Conservation (phyloP, 805 yeast species). For the Wickerhamomyces queroliae region DNA sequence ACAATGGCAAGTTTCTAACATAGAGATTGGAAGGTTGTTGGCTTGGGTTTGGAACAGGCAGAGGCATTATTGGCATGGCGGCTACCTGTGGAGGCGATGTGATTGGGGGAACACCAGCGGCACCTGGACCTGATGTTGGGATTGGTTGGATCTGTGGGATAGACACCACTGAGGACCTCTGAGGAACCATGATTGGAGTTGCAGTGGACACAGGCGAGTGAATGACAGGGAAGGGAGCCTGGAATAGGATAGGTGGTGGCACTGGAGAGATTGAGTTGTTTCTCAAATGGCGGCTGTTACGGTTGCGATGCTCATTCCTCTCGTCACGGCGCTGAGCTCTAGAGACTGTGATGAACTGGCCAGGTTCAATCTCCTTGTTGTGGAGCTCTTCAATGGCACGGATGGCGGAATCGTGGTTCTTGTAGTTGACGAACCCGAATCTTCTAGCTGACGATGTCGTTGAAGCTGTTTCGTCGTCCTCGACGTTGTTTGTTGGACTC, state of each 20-base stretch:
- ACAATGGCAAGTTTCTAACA: constrained; percentile 50
- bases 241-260: constrained; percentile 1
- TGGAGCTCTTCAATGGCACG: constrained; percentile 41
- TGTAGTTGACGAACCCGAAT: constrained; percentile 48
- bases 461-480: constrained; percentile 14
- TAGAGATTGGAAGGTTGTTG: constrained; percentile 66
- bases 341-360: constrained; percentile 28
- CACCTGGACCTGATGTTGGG: background rate
- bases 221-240: background rate
- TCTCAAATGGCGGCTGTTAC: background rate
- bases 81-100: constrained; percentile 7
- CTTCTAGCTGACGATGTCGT: no score
- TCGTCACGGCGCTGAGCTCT: constrained; percentile 40
- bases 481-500: no score
- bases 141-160: constrained; percentile 1
- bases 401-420: constrained; percentile 39
- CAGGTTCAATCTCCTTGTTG: constrained; percentile 31
- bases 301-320: constrained; percentile 5
- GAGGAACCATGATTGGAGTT: constrained; percentile 13
- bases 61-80: constrained; percentile 1
- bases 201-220: no score
- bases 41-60: constrained; percentile 38
- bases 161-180: background rate
- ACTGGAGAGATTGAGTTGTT: constrained; percentile 7
- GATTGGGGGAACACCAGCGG: no score